Base-by-base conservation (phyloP, 441 rosid genomes). In the Biscutella laevigata region DNA sequence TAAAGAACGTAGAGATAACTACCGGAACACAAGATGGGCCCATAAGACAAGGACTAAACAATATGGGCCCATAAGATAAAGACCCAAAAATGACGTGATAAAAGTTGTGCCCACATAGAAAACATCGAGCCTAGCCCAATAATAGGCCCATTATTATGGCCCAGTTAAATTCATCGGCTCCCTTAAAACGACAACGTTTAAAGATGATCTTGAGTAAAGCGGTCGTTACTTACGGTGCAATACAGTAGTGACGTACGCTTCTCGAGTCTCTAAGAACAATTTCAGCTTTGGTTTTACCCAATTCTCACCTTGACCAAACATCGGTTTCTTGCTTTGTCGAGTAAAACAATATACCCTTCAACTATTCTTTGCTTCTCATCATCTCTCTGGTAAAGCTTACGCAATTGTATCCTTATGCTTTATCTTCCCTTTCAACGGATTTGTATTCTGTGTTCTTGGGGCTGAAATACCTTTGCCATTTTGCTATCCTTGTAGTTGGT, bases 311-410 rank as follows among this genome's bases (percentile, higher is more conserved):
- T 33, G 9, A 61, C 6, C 39, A 24, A 54, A 53, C 61, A 45
- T 14, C 33, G 28, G 49, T 53, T 19, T 40, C 15, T 32, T 30
- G 43, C 26, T 13, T 32, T 55, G 36, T 64, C 63, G 8, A 19
- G 34, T 57, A 11, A 24, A 6, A 17, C 5, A 25, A 32, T 20
- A 32, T 10, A 38, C 49, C 14, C 34, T 29, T 45, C 51, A 67
- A 67, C 76, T 73, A 75, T 68, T 61, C 84, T 70, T 77, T 77
- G 59, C 74, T 77, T n/a, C n/a, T n/a, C n/a, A n/a, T n/a, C n/a
- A n/a, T n/a, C n/a, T n/a, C n/a, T n/a, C n/a, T 13, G 10, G 2
- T 30, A 40, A 53, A n/a, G 25, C 25, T 1, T 46, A 37, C 57
- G 62, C 50, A 38, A 45, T 30, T 5, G 30, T 17, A 8, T 53